Base-by-base conservation (phyloP, 805 yeast species). In the Schizosaccharomyces octosporus region DNA sequence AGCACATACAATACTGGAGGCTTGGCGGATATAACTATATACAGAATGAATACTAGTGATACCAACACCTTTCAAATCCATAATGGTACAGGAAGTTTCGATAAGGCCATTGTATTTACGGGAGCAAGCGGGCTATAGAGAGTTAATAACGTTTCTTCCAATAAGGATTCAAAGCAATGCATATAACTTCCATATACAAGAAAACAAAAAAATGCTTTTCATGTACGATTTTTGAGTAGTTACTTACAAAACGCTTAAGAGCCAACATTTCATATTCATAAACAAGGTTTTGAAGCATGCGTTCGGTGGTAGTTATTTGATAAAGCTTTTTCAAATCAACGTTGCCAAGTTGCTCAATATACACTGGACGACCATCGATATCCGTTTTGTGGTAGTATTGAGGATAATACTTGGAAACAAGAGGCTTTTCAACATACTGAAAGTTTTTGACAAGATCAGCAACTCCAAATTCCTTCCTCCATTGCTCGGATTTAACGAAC, bases 301-400 rank as follows among this genome's bases (percentile, higher is more conserved):
- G 83, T 68, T 93, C 97, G 72, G 87, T 94, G 51, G 90, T 81
- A 65, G 98, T 93, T 72, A 93, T 81, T 74, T 87, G 86, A 76
- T 85, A 81, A 95, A 93, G 85, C 71, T 87, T 94, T 43, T 82
- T 78, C 72, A 93, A 78, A 73, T 90, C 86, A 64, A 93, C 96
- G 61, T 83, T 75, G 62, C 98, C 97, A 66, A 93, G 79, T 71
- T 90, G 95, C 77, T 93, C 98, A 68, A 84, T 78, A 74, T 93
- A 93, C 59, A 88, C 84, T 5, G 98, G 98, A 70, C 98, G 84
- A 61, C 98, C 98, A 65, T 93, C 98, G 69, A 79, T 86, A 73
- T 93, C 98, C 42, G 90, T 87, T 76, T 93, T 89, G 76, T 93
- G 97, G 73, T 93, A 93, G 75, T 89, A 93, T 75, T 89, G 97